Conservation (phyloP, 192 early-diverging fungal species). For the Coemansia sp. region DNA sequence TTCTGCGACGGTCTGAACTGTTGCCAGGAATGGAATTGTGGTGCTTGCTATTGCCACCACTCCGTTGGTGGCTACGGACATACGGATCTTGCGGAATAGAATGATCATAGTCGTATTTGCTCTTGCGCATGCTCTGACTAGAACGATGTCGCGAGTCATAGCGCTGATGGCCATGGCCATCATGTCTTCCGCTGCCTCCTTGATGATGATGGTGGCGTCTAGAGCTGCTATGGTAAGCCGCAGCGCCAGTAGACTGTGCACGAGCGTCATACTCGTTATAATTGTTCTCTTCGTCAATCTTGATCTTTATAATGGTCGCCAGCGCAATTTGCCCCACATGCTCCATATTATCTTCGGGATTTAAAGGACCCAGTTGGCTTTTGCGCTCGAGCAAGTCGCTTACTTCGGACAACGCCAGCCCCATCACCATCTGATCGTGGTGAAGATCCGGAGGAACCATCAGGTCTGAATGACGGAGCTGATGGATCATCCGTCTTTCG, state of each 20-base stretch:
- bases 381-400: constrained; percentile 34
- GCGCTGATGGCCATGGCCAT: background rate
- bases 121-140: background rate
- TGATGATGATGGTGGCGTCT: background rate
- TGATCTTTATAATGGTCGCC: constrained; percentile 46
- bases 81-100: constrained; percentile 2
- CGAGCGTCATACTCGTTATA: background rate
- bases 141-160: background rate
- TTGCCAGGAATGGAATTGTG: background rate
- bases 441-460: constrained; percentile 28
- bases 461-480: constrained; percentile 12
- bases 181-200: background rate
- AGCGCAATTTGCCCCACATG: constrained; percentile 40
- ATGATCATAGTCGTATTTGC: constrained; percentile 8
- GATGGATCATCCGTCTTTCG: constrained; percentile 21
- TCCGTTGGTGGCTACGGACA: background rate
- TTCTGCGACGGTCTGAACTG: constrained; percentile 1
- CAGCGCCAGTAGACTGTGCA: constrained; percentile 6
- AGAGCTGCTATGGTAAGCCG: background rate
- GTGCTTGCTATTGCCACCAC: background rate
- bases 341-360: constrained; percentile 39
- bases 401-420: constrained; percentile 35
- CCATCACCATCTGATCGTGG: constrained; percentile 44
- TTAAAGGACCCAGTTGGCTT: constrained; percentile 12
- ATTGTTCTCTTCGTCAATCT: constrained; percentile 39